A percentile compares a stretch with the other conserved stretches of the same genome.
These are phyloP conservation scores for Stereum hirsutum DNA, from an alignment of 1,284 basidiomycete genomes.

Conservation along the genomic window DNA sequence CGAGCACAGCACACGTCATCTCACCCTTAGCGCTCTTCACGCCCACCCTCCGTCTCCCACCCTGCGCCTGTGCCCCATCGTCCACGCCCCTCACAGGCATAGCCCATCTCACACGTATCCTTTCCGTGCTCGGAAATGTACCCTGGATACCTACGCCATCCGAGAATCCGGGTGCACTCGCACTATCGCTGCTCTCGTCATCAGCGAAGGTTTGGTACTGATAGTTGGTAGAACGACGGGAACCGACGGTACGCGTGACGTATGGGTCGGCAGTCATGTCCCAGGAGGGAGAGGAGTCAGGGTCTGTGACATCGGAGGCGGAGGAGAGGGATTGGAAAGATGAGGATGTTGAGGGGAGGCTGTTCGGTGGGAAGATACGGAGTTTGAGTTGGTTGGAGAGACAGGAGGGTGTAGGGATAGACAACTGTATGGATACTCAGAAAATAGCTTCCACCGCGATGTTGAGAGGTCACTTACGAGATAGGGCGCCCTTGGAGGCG, in stretches of 20 bases:
- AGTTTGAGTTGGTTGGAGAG: conserved; percentile 66
- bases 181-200: conserved; percentile 72
- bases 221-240: conserved; percentile 39
- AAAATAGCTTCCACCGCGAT: too few relatives aligned
- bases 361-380: conserved; percentile 53
- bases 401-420: conserved; percentile 67
- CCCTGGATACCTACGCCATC: conserved; percentile 65
- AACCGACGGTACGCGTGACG: conserved; percentile 46
- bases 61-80: conserved; percentile 27
- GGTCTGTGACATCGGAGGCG: too few relatives aligned
- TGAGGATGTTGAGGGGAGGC: conserved; percentile 35
- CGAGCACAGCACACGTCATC: conserved; percentile 51
- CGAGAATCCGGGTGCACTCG: conserved; percentile 38
- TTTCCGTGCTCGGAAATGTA: conserved; percentile 67
- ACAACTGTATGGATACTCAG: conserved; percentile 34
- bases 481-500: conserved; percentile 61
- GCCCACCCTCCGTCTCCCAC: conserved; percentile 54
- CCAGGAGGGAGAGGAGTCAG: conserved; percentile 49
- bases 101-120: conserved; percentile 70
- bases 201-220: conserved; percentile 67
- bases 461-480: conserved; percentile 34
- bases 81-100: conserved; percentile 45
- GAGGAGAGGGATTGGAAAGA: conserved; percentile 70
- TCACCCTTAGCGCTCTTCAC: conserved; percentile 57
- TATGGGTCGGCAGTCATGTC: conserved; percentile 70